Evolutionary conservation across 345 rosid species (phyloP).

Genomic region (Sonneratia caseolaris): DNA sequence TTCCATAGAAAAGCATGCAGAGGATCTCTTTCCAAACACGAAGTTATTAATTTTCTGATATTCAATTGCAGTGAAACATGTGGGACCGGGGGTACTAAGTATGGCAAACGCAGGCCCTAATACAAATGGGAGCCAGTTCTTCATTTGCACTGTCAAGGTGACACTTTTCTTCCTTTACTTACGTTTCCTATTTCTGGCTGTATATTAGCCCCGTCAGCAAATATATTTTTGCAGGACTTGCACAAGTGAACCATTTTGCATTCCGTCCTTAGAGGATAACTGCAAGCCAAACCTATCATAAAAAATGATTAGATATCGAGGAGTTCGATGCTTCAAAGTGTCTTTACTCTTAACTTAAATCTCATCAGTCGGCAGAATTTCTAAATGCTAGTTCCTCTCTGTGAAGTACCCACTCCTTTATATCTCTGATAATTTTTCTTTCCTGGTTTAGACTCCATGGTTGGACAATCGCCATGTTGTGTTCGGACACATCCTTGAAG

Average conservation of each 20-base stretch:
- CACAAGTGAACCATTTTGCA: background rate
- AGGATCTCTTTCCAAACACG: background rate
- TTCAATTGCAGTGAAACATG: constrained; percentile 66
- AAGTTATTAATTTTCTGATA: background rate
- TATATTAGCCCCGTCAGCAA: background rate
- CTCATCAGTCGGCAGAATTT: background rate
- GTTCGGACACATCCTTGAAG: constrained; percentile 72
- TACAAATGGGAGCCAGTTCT: constrained; percentile 92
- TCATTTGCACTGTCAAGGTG: constrained; percentile 84
- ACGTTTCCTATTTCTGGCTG: background rate
- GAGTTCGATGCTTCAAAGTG: background rate
- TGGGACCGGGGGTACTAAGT: constrained; percentile 79
- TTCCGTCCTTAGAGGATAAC: no score
- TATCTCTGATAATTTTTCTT: background rate
- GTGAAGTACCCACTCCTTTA: background rate
- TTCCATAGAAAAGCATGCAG: background rate
- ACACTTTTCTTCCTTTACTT: constrained; percentile 1
- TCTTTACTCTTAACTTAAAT: background rate
- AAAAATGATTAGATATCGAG: background rate
- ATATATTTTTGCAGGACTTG: no score
- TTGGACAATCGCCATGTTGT: constrained; percentile 89
- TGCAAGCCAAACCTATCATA: no score
- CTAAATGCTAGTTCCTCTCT: background rate
- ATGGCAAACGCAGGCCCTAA: constrained; percentile 97
- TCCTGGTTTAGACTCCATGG: constrained; percentile 55